phyloP scores from a whole-genome alignment of 164 flowering plant genomes.

The Magnolia officinalis region DNA sequence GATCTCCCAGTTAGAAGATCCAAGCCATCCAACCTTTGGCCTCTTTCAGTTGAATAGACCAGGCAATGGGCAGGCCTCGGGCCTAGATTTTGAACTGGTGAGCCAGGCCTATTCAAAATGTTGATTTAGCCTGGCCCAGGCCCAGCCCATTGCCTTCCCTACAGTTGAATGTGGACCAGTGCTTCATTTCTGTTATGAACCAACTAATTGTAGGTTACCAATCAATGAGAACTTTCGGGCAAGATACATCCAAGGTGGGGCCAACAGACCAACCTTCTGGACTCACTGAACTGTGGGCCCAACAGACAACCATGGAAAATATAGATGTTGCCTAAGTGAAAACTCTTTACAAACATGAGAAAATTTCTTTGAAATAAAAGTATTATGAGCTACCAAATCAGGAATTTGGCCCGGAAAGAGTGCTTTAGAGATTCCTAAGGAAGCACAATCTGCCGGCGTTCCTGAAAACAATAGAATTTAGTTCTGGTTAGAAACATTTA shows the following conservation, averaged over 20 bases:
- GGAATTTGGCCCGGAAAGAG: slow-evolving; percentile 62
- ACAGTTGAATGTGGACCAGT: neutral
- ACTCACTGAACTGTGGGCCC: neutral
- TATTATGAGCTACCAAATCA: slow-evolving; percentile 55
- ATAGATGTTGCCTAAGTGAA: neutral
- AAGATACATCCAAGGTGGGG: neutral
- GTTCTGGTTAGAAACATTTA: neutral
- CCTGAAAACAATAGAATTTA: slow-evolving; percentile 41
- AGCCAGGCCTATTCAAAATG: no score
- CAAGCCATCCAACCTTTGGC: neutral
- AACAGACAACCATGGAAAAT: no score
- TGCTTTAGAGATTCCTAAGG: slow-evolving; percentile 66
- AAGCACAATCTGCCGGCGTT: slow-evolving; percentile 87
- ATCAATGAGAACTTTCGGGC: neutral
- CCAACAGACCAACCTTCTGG: neutral
- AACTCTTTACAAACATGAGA: no score
- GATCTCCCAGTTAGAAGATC: neutral
- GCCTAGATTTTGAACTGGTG: no score
- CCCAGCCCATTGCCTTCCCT: no score
- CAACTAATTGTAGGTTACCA: neutral
- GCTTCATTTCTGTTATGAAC: neutral
- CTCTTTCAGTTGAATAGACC: no score
- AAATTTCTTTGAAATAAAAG: slow-evolving; percentile 1
- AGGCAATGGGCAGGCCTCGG: no score
- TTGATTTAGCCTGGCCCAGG: no score